Evolutionary conservation across 2,329 filamentous ascomycete genomes (phyloP), one percentile per base, ranked within the genome.

Genomic region (Fusarium siculi): DNA sequence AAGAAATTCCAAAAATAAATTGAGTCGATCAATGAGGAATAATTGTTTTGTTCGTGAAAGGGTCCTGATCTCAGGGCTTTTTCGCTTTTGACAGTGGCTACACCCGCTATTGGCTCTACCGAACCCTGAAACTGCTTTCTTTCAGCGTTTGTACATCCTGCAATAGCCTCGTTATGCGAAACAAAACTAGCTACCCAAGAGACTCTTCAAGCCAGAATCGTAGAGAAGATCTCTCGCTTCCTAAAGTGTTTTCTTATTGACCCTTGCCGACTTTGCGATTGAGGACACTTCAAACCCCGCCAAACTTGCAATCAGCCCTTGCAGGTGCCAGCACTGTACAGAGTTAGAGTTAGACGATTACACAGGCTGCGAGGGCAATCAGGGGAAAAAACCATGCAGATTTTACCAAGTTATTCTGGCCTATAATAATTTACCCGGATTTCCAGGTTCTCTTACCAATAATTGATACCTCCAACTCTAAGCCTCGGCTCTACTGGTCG

Each of bases 1-100:
- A 37, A 23, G 28, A 15, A 30, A 7, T n/a, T 4, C 36, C 37
- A 69, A 69, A 65, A 69, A 44, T 59, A 49, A 42, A n/a, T 11
- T n/a, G 5, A 32, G 15, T 23, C 5, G 10, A 65, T 36, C 4
- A 19, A 23, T 9, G 23, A 16, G 19, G 11, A 19, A 15, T 15
- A 19, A 16, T 21, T 28, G 7, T 34, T 59, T 21, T 23, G 8
- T 34, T 59, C 19, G 16, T 34, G 4, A 54, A 49, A 16, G 19
- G 18, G 5, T 12, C n/a, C 23, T 37, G 21, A 28, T 36, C 5
- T 16, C 12, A 30, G 30, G 7, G 30, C 30, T 2, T 30, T 6
- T 49, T 57, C n/a, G 23, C 19, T 19, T 4, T 18, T 50, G 32
- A 8, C 16, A 43, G 16, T 23, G 52, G 23, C 19, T 36, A 28